Evolutionary conservation across 2,329 filamentous ascomycete genomes (phyloP).

Genomic region (Ophidiomyces ophidiicola): DNA sequence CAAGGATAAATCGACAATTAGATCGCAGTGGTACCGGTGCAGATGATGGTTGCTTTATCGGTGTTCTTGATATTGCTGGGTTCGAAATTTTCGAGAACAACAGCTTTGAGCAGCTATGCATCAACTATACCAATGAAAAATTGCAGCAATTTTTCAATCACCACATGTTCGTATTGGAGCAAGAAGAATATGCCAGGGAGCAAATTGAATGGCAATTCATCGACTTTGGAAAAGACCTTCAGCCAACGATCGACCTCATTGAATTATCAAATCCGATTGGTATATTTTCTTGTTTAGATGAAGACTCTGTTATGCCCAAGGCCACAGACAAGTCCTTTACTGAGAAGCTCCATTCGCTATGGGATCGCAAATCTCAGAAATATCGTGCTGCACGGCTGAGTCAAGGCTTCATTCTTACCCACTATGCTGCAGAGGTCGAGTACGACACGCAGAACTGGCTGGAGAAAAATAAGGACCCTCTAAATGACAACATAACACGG

Average conservation of each 20-base stretch:
- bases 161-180: slow-evolving; percentile 98
- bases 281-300: slow-evolving; percentile 95
- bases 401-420: slow-evolving; percentile 89
- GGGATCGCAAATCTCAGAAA: slow-evolving; percentile 92
- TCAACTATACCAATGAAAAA: slow-evolving; percentile 99
- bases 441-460: slow-evolving; percentile 92
- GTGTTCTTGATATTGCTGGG: slow-evolving; percentile 94
- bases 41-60: slow-evolving; percentile 91
- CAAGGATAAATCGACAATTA: slow-evolving; percentile 79
- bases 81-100: slow-evolving; percentile 98
- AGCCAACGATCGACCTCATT: slow-evolving; percentile 95
- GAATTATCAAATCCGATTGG: slow-evolving; percentile 93
- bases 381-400: slow-evolving; percentile 78
- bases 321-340: slow-evolving; percentile 95
- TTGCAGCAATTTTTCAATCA: slow-evolving; percentile 99
- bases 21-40: slow-evolving; percentile 70
- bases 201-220: slow-evolving; percentile 99
- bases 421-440: slow-evolving; percentile 95
- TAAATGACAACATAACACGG: slow-evolving; percentile 93
- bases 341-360: slow-evolving; percentile 90
- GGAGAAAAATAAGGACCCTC: slow-evolving; percentile 96
- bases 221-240: slow-evolving; percentile 91
- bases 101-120: slow-evolving; percentile 97
- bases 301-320: slow-evolving; percentile 98
- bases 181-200: slow-evolving; percentile 93